phyloP scores from a whole-genome alignment of 1,284 basidiomycete genomes.

The Fomitopsis betulina region DNA sequence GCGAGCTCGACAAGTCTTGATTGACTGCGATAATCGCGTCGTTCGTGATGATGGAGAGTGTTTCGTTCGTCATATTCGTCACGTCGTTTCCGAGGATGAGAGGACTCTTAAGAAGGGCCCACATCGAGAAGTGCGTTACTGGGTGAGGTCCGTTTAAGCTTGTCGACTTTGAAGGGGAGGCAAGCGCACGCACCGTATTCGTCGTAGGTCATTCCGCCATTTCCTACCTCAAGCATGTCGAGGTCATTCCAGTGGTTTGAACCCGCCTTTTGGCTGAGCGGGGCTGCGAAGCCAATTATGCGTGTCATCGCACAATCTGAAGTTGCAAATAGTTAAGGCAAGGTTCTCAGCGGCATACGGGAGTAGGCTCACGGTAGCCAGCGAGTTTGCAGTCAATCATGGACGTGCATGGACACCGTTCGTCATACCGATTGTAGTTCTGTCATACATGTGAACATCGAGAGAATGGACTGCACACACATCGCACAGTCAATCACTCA shows the following conservation, averaged over 20 bases:
- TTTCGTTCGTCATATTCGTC: slow-evolving; percentile 33
- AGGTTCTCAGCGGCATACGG: neutral
- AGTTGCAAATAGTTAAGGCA: neutral
- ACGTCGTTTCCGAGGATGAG: slow-evolving; percentile 39
- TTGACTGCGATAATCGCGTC: slow-evolving; percentile 31
- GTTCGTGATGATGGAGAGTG: slow-evolving; percentile 32
- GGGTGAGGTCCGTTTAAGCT: neutral
- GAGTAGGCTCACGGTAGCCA: slow-evolving; percentile 26
- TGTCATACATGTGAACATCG: slow-evolving; percentile 13
- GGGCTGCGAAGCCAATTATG: slow-evolving; percentile 37
- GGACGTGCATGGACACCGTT: slow-evolving; percentile 37
- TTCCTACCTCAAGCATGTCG: slow-evolving; percentile 40
- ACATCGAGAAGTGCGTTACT: slow-evolving; percentile 41
- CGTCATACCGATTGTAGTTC: slow-evolving; percentile 36
- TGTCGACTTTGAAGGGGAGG: neutral
- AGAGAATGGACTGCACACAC: neutral
- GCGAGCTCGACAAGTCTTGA: slow-evolving; percentile 26
- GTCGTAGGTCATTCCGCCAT: slow-evolving; percentile 38
- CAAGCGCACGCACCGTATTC: slow-evolving; percentile 29
- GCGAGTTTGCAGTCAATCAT: slow-evolving; percentile 38
- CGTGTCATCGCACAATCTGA: slow-evolving; percentile 34
- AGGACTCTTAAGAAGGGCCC: slow-evolving; percentile 38
- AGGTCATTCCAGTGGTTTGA: slow-evolving; percentile 38
- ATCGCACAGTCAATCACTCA: slow-evolving; percentile 12
- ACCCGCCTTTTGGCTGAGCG: slow-evolving; percentile 35